Base-by-base conservation (phyloP, 371 early-diverging fungal species). In the Cladochytrium tenue region DNA sequence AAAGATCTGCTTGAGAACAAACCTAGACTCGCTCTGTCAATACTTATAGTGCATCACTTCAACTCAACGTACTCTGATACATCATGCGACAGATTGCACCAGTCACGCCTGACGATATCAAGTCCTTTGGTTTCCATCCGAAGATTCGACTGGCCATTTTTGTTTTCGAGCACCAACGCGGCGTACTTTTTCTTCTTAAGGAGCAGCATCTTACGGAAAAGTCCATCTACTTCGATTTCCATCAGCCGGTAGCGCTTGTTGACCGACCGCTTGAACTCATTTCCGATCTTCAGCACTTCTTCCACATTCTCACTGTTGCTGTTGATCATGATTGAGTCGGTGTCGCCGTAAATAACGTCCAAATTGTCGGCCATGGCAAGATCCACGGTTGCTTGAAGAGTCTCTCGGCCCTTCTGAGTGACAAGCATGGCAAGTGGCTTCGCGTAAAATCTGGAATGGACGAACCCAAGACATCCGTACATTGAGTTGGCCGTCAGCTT, bases 161-260 rank as follows among this genome's bases (percentile, higher is more conserved):
- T 69, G 20, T 76, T 64, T 56, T 86, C 84, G 28, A 95, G 84
- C 35, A 83, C 68, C 27, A 98, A 73, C 0, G 97, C 99, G 26
- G 97, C 99, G 78, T 99, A 99, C 53, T 99, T 99, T 75, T 99
- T 99, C 86, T 99, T 99, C 72, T 96, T 96, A n/a, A 98, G 83
- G 58, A 99, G 76, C 31, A 99, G 77, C 85, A 99, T 88, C 53
- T 94, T 92, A 71, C 90, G 88, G 77, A 93, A 99, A 59, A 93
- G 84, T 17, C 96, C 98, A 76, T 99, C 99, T 63, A 98, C 90
- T 63, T 99, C 99, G 56, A 99, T 93, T 76, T 98, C 98, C 32
- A 99, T 79, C 58, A 94, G 75, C 32, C 86, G 88, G 84, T 99
- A 99, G 28, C 89, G 85, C 52, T 90, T 88, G 75, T 99, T 99